Evolutionary conservation across 169 alveolate genomes (phyloP), one percentile per base, ranked within the genome.

Genomic region (Eimeria necatrix): DNA sequence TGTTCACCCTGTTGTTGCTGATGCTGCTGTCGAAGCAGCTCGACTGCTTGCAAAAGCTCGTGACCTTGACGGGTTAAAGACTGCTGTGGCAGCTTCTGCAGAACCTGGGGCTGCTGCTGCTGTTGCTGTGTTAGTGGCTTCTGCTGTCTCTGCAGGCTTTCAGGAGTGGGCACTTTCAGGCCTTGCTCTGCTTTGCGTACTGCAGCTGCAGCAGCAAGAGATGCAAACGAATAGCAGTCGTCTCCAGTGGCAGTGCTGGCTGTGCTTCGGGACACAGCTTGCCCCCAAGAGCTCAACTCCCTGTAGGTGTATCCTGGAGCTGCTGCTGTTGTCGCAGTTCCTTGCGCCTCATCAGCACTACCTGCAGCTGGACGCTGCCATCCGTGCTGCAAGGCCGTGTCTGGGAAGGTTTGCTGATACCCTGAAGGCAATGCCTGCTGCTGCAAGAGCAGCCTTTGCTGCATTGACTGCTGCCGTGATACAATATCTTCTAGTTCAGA

Each of bases 191-290:
- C 93, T 22, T 85, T 85, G 1, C 93, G 93, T 76, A 76, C 86
- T 41, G 93, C 93, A 12, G 93, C 93, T 32, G 93, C 93, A 60
- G 93, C 93, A 61, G 81, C 81, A 46, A 85, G 93, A 9, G 93
- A 85, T 1, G 93, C 93, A 73, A 85, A 60, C 3, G 93, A 41
- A 48, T 85, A 85, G 76, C 93, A 59, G 76, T 85, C 93, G 61
- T 85, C 93, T 32, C 93, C 93, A 59, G 93, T 85, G 64, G 93
- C 93, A 7, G 93, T 85, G 64, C 93, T 85, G 68, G 93, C 93
- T 85, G 93, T 85, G 93, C 93, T 85, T 9, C 93, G 93, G 26
- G 93, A 85, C 22, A 85, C 93, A 4, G 93, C 93, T 48, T 85
- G 93, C 51, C 93, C 81, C 93, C 93, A 85, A 4, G 93, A 61